phyloP scores from a whole-genome alignment of 2,329 filamentous ascomycete species.

The Monascus ruber region DNA sequence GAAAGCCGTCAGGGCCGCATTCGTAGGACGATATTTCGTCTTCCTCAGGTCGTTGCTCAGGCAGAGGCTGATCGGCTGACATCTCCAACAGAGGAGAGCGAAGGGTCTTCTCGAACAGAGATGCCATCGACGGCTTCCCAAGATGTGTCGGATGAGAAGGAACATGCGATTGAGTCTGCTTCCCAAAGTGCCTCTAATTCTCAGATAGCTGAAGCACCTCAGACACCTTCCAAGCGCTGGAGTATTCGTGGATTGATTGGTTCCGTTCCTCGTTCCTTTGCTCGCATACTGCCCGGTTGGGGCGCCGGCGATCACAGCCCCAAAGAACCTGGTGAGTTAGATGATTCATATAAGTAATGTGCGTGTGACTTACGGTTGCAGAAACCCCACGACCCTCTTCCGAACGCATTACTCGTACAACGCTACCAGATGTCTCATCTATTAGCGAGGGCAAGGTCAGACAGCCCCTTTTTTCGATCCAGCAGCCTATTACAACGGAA shows the following conservation, averaged over 20 bases:
- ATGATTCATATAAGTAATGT: neutral
- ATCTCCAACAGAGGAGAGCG: constrained; percentile 1
- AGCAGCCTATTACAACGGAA: no score
- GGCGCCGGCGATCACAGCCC: constrained; percentile 7
- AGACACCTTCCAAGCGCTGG: constrained; percentile 15
- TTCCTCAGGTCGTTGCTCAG: constrained; percentile 21
- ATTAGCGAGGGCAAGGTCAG: neutral
- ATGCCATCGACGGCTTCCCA: no score
- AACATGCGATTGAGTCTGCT: neutral
- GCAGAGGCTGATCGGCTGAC: constrained; percentile 15
- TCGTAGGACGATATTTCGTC: constrained; percentile 21
- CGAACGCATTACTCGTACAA: constrained; percentile 8
- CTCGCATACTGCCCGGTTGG: constrained; percentile 13
- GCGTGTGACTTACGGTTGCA: constrained; percentile 4
- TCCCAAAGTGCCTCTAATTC: neutral
- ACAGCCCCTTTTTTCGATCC: no score
- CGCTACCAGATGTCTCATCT: constrained; percentile 10
- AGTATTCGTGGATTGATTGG: constrained; percentile 17
- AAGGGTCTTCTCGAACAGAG: no score
- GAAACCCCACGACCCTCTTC: constrained; percentile 7
- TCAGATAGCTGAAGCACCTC: neutral
- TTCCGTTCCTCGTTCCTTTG: constrained; percentile 20
- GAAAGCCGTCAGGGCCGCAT: constrained; percentile 20
- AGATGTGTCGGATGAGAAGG: no score
- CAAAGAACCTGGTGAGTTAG: constrained; percentile 7